Evolutionary conservation across 2,329 filamentous ascomycete species (phyloP).

Genomic region (Penicillium sp.): DNA sequence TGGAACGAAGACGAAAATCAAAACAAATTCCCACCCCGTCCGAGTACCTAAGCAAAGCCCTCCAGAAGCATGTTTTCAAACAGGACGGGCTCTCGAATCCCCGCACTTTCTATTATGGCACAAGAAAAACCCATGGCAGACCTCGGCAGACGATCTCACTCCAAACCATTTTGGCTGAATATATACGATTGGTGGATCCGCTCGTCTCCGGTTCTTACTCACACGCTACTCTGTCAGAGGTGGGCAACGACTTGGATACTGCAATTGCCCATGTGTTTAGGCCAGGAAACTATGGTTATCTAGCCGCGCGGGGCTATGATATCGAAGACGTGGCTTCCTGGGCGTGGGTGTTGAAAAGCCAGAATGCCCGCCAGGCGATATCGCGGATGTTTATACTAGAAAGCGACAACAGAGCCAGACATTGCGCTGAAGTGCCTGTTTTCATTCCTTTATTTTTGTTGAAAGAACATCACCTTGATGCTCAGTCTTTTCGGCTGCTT

Average conservation of each 20-base stretch:
- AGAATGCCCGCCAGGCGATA: constrained; percentile 39
- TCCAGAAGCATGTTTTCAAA: constrained; percentile 29
- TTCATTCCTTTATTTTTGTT: constrained; percentile 56
- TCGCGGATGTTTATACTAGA: constrained; percentile 41
- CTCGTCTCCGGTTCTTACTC: constrained; percentile 19
- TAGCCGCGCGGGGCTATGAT: constrained; percentile 39
- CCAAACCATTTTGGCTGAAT: constrained; percentile 44
- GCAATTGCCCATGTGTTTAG: constrained; percentile 41
- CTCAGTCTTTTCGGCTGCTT: constrained; percentile 48
- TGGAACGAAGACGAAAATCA: constrained; percentile 1
- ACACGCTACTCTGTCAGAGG: constrained; percentile 1
- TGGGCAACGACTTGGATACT: constrained; percentile 24
- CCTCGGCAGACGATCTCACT: constrained; percentile 27
- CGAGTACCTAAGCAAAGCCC: constrained; percentile 35
- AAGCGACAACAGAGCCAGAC: constrained; percentile 19
- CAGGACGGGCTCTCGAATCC: constrained; percentile 5
- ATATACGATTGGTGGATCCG: constrained; percentile 41
- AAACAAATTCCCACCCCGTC: constrained; percentile 29
- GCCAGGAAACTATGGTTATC: constrained; percentile 29
- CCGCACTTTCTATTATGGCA: background rate
- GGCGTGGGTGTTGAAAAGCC: constrained; percentile 52
- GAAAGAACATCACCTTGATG: constrained; percentile 46
- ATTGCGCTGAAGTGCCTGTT: constrained; percentile 38
- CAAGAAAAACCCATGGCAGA: constrained; percentile 16
- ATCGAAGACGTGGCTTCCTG: constrained; percentile 48